Percentiles rank a stretch among this genome's conserved stretches.
Evolutionary conservation across 1,284 basidiomycete genomes (phyloP).

Genomic region (Golubevia sp.): DNA sequence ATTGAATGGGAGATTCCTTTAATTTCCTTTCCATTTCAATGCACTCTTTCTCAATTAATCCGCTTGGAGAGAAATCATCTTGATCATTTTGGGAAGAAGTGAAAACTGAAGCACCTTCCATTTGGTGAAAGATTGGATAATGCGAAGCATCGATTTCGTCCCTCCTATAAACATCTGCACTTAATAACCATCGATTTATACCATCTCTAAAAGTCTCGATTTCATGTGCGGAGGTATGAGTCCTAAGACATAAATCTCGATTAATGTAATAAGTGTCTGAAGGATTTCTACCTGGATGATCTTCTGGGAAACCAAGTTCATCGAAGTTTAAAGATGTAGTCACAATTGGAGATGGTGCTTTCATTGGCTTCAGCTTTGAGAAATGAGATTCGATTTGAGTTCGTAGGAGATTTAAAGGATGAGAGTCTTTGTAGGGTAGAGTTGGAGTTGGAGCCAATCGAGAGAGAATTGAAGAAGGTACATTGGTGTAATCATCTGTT

Average conservation of each 20-base stretch:
- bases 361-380: slow-evolving; percentile 62
- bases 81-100: slow-evolving; percentile 61
- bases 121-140: slow-evolving; percentile 98
- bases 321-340: slow-evolving; percentile 94
- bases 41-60: slow-evolving; percentile 66
- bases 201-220: slow-evolving; percentile 84
- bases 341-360: slow-evolving; percentile 83
- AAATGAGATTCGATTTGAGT: slow-evolving; percentile 83
- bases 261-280: slow-evolving; percentile 98
- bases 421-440: slow-evolving; percentile 76
- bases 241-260: slow-evolving; percentile 84
- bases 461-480: slow-evolving; percentile 79
- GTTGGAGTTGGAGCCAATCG: slow-evolving; percentile 69
- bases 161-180: slow-evolving; percentile 96
- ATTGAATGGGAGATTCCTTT: slow-evolving; percentile 66
- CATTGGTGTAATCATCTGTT: slow-evolving; percentile 80
- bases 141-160: slow-evolving; percentile 98
- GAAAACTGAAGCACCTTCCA: slow-evolving; percentile 90
- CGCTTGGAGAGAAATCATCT: slow-evolving; percentile 46
- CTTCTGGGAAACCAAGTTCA: slow-evolving; percentile 86
- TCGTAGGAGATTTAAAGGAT: slow-evolving; percentile 86
- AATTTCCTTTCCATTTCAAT: slow-evolving; percentile 67
- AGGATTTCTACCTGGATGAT: slow-evolving; percentile 87
- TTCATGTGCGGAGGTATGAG: slow-evolving; percentile 97
- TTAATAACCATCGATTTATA: slow-evolving; percentile 82